Conservation (phyloP, 1,284 basidiomycete genomes). For the Cryptococcus floricola region DNA sequence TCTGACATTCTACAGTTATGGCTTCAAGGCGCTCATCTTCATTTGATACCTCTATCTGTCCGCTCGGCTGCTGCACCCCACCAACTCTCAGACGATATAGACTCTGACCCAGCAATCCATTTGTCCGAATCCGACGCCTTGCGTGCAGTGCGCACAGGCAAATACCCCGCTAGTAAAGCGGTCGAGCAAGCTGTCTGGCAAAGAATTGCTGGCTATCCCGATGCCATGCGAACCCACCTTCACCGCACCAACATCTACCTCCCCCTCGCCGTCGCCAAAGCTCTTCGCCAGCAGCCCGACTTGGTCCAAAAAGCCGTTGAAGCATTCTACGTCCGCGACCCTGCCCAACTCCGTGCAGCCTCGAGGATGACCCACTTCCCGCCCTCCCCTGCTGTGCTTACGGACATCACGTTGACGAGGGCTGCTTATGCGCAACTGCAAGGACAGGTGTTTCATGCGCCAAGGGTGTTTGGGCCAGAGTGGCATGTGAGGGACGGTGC, state of each 20-base stretch:
- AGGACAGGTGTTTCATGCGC: slow-evolving; percentile 87
- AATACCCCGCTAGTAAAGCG: slow-evolving; percentile 54
- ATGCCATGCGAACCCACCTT: slow-evolving; percentile 62
- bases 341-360: slow-evolving; percentile 75
- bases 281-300: slow-evolving; percentile 61
- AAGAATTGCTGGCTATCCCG: slow-evolving; percentile 69
- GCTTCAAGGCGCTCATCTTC: slow-evolving; percentile 76
- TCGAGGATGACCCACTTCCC: slow-evolving; percentile 84
- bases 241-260: slow-evolving; percentile 77
- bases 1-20: slow-evolving; percentile 63
- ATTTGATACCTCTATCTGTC: slow-evolving; percentile 76
- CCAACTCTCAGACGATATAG: slow-evolving; percentile 57
- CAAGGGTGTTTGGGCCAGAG: slow-evolving; percentile 72
- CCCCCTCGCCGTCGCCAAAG: slow-evolving; percentile 70
- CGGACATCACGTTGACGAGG: slow-evolving; percentile 70
- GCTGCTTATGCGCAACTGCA: slow-evolving; percentile 88
- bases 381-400: slow-evolving; percentile 61
- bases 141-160: slow-evolving; percentile 53
- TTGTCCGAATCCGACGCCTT: slow-evolving; percentile 58
- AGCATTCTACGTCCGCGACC: slow-evolving; percentile 89
- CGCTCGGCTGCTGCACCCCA: slow-evolving; percentile 61
- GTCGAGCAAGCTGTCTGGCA: slow-evolving; percentile 65
- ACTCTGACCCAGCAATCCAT: slow-evolving; percentile 19
- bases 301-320: slow-evolving; percentile 82
- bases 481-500: slow-evolving; percentile 36